Base-by-base conservation (phyloP, 129 eudicot genomes). In the Escallonia herrerae region DNA sequence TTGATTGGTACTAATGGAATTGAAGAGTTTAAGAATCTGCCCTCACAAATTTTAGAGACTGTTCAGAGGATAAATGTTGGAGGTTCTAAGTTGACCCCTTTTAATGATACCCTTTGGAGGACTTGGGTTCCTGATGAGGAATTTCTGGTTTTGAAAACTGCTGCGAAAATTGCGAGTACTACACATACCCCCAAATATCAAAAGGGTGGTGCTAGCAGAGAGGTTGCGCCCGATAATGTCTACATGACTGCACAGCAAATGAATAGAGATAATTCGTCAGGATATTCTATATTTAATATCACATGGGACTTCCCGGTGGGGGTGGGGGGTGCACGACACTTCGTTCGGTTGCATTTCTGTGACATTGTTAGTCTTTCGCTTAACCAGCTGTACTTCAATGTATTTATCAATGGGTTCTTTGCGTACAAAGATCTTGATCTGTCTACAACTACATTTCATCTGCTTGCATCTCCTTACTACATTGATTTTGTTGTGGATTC, bases 71-170 rank as follows among this genome's bases (percentile, higher is more conserved):
- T 93, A 56, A 93, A 93, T 73, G 96, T 93, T 41, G 98, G 98
- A 15, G 98, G 98, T 7, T 41, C 68, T 3, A 77, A 72, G 6
- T 37, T 88, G 48, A 93, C 96, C 51, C 85, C 95, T 66, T 88
- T 83, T 61, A 93, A 93, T 75, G 98, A 93, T 56, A 85, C 98
- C 52, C 89, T 93, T 64, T 93, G 96, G 98, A 79, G 98, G 71
- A 89, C 66, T 72, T 93, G 98, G 98, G 60, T 83, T 33, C 89
- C 95, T 1, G 98, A 93, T 65, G 91, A 81, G 51, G 87, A 85
- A 46, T 93, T 67, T 67, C 76, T 93, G 40, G 68, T 69, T 22
- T 41, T 85, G 42, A 80, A 88, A 74, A 77, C 89, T 12, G 77
- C 96, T 74, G 96, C 96, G 6, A 88, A 82, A 69, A 61, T 22